A percentile compares a stretch with the other conserved stretches of the same genome.
phyloP scores from a whole-genome alignment of 116 monocot species.

The Cymodocea nodosa region DNA sequence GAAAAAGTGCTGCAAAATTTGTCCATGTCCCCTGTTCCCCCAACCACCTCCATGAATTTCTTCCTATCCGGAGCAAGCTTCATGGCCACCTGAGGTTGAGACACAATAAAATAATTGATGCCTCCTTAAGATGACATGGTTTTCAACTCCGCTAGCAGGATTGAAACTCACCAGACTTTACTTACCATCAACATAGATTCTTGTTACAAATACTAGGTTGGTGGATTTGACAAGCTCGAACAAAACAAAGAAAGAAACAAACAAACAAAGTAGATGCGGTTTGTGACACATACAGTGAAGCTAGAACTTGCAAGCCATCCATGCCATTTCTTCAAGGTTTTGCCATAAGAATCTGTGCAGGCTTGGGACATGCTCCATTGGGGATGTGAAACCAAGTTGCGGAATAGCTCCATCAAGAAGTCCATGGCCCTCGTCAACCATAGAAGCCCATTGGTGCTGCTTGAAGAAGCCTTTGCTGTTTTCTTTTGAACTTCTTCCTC shows the following conservation, averaged over 20 bases:
- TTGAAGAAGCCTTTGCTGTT: conserved; percentile 82
- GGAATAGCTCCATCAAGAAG: conserved; percentile 76
- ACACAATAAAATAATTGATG: background rate
- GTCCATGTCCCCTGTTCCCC: conserved; percentile 60
- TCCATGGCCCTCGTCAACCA: conserved; percentile 99
- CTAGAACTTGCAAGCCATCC: conserved; percentile 88
- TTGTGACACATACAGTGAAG: conserved; percentile 43
- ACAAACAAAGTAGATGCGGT: background rate
- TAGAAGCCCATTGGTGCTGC: conserved; percentile 91
- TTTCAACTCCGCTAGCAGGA: too few relatives aligned
- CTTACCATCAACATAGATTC: too few relatives aligned
- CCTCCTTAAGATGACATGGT: too few relatives aligned
- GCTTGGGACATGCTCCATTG: conserved; percentile 85
- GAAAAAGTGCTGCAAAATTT: conserved; percentile 62
- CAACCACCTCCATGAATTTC: conserved; percentile 91
- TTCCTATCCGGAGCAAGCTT: conserved; percentile 96
- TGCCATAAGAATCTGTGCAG: conserved; percentile 67
- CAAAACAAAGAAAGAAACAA: too few relatives aligned
- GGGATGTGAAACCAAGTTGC: conserved; percentile 59
- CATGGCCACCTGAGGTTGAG: conserved; percentile 54
- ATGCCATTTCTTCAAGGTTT: conserved; percentile 90
- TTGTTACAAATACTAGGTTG: too few relatives aligned
- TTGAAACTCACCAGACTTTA: too few relatives aligned
- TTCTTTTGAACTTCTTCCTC: conserved; percentile 68
- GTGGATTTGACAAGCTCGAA: too few relatives aligned